Evolutionary conservation across 1,139 yeast genomes (phyloP).

Genomic region (Yamadazyma blattariae): DNA sequence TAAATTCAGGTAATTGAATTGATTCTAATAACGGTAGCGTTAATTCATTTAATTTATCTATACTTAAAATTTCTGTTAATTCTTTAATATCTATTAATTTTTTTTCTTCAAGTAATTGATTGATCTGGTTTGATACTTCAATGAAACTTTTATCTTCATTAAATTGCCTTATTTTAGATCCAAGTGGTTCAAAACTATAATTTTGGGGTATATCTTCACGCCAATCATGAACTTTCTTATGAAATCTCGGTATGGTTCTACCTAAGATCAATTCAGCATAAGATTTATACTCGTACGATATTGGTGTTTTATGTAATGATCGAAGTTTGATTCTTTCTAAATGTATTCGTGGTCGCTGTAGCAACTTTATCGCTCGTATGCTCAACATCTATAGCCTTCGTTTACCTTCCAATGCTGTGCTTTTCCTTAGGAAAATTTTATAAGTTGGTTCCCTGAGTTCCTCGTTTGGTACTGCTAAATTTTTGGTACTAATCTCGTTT

Average conservation of each 20-base stretch:
- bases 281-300: neutral
- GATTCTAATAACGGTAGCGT: conserved; percentile 2
- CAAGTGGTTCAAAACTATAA: neutral
- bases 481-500: too few relatives aligned
- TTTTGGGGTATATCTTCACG: neutral
- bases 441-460: too few relatives aligned
- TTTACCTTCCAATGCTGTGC: too few relatives aligned
- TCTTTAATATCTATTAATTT: neutral
- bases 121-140: neutral
- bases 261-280: conserved; percentile 4
- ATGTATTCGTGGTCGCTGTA: too few relatives aligned
- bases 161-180: neutral
- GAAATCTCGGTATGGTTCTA: neutral
- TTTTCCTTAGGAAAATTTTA: too few relatives aligned
- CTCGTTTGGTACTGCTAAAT: too few relatives aligned
- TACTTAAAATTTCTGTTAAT: neutral
- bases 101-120: neutral
- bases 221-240: neutral
- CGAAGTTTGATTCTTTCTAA: neutral
- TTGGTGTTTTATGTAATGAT: neutral
- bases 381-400: too few relatives aligned
- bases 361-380: too few relatives aligned
- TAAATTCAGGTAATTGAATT: neutral
- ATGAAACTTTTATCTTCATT: neutral
- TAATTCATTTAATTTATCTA: neutral